A percentile compares a stretch with the other conserved stretches of the same genome.
phyloP scores from a whole-genome alignment of 768 basidiomycete species.

The Lepiota venenata region DNA sequence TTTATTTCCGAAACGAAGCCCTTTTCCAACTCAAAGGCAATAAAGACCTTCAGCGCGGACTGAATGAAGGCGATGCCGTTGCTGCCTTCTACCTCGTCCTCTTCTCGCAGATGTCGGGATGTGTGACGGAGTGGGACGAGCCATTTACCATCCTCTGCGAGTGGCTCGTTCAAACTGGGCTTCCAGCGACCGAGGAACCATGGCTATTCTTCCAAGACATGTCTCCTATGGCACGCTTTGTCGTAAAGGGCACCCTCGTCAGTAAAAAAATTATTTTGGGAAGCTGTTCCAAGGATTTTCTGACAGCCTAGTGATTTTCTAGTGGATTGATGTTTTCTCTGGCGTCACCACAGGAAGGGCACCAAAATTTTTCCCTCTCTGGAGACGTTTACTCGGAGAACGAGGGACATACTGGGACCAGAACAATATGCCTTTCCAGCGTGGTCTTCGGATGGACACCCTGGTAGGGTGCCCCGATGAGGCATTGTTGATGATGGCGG shows the following conservation, averaged over 20 bases:
- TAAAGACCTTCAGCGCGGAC: slow-evolving; percentile 49
- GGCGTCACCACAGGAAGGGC: slow-evolving; percentile 57
- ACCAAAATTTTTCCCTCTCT: slow-evolving; percentile 63
- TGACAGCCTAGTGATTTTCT: slow-evolving; percentile 15
- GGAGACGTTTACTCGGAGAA: slow-evolving; percentile 60
- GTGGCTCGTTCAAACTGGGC: slow-evolving; percentile 69
- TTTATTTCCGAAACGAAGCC: slow-evolving; percentile 69
- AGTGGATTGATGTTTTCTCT: slow-evolving; percentile 82
- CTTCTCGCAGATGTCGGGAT: slow-evolving; percentile 70
- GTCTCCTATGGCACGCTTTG: slow-evolving; percentile 48
- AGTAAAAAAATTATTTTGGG: slow-evolving; percentile 25
- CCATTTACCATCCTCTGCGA: slow-evolving; percentile 71
- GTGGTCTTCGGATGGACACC: slow-evolving; percentile 58
- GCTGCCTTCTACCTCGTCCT: slow-evolving; percentile 77
- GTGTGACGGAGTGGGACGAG: slow-evolving; percentile 64
- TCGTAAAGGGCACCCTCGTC: slow-evolving; percentile 73
- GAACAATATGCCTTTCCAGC: slow-evolving; percentile 29
- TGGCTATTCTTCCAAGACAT: slow-evolving; percentile 54
- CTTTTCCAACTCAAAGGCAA: slow-evolving; percentile 54
- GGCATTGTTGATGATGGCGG: slow-evolving; percentile 71
- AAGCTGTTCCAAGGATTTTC: neutral
- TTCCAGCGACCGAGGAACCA: slow-evolving; percentile 63
- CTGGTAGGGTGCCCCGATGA: slow-evolving; percentile 80
- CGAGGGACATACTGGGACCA: slow-evolving; percentile 21
- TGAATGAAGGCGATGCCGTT: slow-evolving; percentile 68